Evolutionary conservation across 495 filamentous ascomycete species (phyloP), one percentile per base, ranked within the genome.

Genomic region (Bathelium albidoporum): DNA sequence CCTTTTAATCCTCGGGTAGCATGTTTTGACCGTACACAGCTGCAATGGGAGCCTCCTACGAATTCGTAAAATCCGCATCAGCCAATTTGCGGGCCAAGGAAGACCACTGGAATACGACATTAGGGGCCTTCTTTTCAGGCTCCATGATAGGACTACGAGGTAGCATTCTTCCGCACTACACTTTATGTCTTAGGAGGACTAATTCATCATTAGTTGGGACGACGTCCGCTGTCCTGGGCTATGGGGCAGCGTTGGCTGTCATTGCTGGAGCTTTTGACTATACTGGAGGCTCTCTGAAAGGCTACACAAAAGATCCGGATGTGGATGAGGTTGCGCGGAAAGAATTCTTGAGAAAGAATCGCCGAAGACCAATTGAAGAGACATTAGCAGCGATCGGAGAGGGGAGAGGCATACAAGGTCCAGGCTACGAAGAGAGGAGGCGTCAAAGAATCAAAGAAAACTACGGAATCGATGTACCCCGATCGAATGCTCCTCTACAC

Each of bases 391-490:
- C 92, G 63, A 63, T 97, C 61, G 95, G 95, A 31, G 95, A 99
- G 79, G 90, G 91, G 65, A 82, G 92, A 84, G 89, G 91, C 94
- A 89, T 98, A 64, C 82, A 87, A 64, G 90, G 81, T 32, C 87
- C 88, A 16, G 90, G 90, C 29, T 98, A 96, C 65, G 87, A 87
- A 65, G 91, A 97, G 79, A 80, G 95, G 74, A 85, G 95, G 68
- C 80, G 83, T 59, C 80, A 90, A 75, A 83, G 91, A 60, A 82
- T 99, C 72, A 89, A 93, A 81, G 84, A 93, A 78, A 88, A 85
- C 66, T 97, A 96, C 70, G 92, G 93, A 62, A 83, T 96, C 65
- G 91, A 96, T 60, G 84, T 97, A 31, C 55, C 64, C 41, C 53
- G 32, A 28, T 16, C 60, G 43, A 44, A 62, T 22, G 31, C 39